Percentiles rank a stretch among this genome's conserved stretches.
Evolutionary conservation across 202 grass and related monocot genomes (phyloP).

Genomic region (Carex arenaria): DNA sequence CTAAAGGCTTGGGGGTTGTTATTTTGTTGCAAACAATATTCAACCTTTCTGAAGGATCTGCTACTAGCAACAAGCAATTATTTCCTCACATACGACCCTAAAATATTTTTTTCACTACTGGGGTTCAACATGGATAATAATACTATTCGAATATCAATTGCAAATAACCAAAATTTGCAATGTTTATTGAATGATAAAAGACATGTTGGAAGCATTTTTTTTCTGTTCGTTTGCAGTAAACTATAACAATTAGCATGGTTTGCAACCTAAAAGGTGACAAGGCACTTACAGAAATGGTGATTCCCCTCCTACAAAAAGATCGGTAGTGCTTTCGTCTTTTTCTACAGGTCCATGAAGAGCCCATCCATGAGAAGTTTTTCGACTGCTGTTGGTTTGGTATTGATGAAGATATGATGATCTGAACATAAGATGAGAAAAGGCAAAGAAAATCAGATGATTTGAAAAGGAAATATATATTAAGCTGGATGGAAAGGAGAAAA

Average conservation of each 20-base stretch:
- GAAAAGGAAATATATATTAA: not conserved
- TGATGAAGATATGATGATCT: slow-evolving; percentile 42
- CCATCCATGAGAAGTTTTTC: slow-evolving; percentile 64
- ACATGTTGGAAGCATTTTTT: not conserved
- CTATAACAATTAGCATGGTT: not conserved
- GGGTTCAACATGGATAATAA: not conserved
- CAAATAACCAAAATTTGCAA: not conserved
- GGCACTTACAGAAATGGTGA: slow-evolving; percentile 76
- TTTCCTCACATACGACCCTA: not conserved
- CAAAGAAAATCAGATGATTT: not conserved
- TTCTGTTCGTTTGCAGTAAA: not conserved
- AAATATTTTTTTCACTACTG: not conserved
- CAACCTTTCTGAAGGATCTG: not conserved
- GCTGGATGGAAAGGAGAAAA: slow-evolving; percentile 1
- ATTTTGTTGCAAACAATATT: not conserved
- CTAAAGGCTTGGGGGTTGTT: too few species aligned
- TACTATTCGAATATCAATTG: not conserved
- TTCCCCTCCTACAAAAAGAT: slow-evolving; percentile 63
- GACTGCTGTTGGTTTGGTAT: slow-evolving; percentile 34
- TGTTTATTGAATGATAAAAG: not conserved
- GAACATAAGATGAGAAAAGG: not conserved
- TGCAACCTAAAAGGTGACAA: not conserved
- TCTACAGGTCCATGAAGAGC: slow-evolving; percentile 53
- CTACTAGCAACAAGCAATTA: not conserved
- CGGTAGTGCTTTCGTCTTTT: slow-evolving; percentile 76